Conservation (phyloP, 2,329 filamentous ascomycete genomes). For the Madurella fahalii region DNA sequence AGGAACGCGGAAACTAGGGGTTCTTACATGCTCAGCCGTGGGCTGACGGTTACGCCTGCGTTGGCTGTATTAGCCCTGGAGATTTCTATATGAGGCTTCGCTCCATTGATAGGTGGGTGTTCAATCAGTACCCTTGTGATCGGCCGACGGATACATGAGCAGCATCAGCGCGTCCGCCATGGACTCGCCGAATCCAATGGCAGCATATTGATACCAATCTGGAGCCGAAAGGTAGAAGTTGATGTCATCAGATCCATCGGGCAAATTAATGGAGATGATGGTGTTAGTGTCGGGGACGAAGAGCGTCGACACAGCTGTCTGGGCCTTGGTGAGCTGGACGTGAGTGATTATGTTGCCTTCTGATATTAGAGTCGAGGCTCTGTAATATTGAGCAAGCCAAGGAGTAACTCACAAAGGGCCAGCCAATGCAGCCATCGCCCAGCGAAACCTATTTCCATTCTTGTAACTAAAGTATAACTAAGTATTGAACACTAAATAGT, state of each 20-base stretch:
- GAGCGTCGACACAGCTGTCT: constrained; percentile 20
- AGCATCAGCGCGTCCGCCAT: constrained; percentile 27
- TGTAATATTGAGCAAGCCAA: not conserved
- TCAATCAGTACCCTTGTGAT: constrained; percentile 10
- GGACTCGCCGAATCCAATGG: constrained; percentile 25
- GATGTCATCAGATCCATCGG: constrained; percentile 25
- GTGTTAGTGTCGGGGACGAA: constrained; percentile 24
- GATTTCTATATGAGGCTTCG: not conserved
- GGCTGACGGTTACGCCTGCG: constrained; percentile 22
- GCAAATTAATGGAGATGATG: constrained; percentile 25
- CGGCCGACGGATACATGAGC: constrained; percentile 24
- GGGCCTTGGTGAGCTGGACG: constrained; percentile 3
- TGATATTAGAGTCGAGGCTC: not conserved
- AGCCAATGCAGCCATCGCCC: constrained; percentile 1
- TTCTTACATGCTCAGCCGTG: constrained; percentile 18
- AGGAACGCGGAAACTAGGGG: not conserved
- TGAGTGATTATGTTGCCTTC: constrained; percentile 6
- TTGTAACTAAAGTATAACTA: too few species aligned
- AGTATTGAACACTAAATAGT: too few species aligned
- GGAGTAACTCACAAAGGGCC: constrained; percentile 6
- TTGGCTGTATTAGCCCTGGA: not conserved
- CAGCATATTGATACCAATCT: constrained; percentile 25
- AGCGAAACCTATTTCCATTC: not conserved
- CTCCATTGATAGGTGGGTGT: not conserved
- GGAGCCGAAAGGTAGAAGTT: constrained; percentile 27